These are phyloP conservation scores for Trichoderma cornu-damae DNA, from an alignment of 2,329 filamentous ascomycete genomes.

Conservation along the genomic window DNA sequence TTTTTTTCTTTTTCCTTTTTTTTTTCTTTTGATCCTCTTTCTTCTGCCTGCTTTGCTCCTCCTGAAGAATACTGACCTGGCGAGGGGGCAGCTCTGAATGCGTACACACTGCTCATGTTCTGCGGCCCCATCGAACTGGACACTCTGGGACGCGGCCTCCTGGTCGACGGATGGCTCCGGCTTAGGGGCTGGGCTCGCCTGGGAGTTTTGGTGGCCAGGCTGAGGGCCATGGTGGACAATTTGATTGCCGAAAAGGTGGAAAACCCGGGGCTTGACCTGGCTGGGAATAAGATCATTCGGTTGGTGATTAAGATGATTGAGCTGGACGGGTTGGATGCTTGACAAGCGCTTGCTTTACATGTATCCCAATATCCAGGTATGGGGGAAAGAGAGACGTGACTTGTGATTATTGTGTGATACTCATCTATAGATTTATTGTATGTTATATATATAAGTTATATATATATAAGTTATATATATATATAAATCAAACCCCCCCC, in stretches of 20 bases:
- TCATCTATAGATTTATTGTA: no score
- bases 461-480: no score
- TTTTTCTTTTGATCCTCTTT: not conserved
- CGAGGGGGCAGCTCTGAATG: conserved; percentile 71
- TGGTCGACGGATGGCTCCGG: conserved; percentile 86
- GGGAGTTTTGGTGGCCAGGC: conserved; percentile 76
- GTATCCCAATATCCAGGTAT: not conserved
- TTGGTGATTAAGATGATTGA: conserved; percentile 78
- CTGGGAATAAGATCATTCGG: conserved; percentile 63
- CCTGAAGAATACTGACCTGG: conserved; percentile 19
- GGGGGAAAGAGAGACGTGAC: no score
- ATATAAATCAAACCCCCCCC: no score
- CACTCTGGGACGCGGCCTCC: conserved; percentile 75
- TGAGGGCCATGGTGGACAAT: conserved; percentile 82
- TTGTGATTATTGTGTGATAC: no score
- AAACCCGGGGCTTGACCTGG: conserved; percentile 58
- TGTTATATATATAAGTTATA: no score
- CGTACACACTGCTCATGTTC: conserved; percentile 83
- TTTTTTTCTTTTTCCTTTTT: not conserved
- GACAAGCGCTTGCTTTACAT: not conserved
- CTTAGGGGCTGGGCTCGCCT: conserved; percentile 92
- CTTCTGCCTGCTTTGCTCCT: no score
- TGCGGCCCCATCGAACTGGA: conserved; percentile 80
- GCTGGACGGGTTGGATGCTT: conserved; percentile 77
- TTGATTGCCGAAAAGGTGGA: conserved; percentile 77